phyloP scores from a whole-genome alignment of 148 eudicot genomes.

The Amaranthus hypochondriacus region DNA sequence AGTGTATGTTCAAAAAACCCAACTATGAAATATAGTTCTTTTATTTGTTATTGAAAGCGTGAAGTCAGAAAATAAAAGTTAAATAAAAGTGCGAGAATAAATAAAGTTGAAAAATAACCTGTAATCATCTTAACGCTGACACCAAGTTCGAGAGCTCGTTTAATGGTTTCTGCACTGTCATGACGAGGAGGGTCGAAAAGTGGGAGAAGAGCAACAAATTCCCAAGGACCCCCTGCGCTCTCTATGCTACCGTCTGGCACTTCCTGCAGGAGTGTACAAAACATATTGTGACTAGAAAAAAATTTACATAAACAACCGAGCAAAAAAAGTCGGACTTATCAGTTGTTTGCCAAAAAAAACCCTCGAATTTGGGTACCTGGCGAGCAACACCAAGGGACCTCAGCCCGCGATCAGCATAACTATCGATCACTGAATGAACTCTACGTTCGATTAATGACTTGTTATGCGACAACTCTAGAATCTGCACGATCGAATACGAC shows the following conservation, averaged over 20 bases:
- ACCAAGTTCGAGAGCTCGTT: constrained; percentile 70
- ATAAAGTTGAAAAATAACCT: constrained; percentile 28
- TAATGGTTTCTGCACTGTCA: constrained; percentile 88
- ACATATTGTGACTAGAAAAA: background rate
- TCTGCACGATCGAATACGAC: constrained; percentile 29
- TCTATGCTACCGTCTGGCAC: constrained; percentile 66
- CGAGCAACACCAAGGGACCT: constrained; percentile 76
- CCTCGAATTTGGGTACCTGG: constrained; percentile 37
- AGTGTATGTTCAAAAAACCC: background rate
- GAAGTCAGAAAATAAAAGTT: too few species aligned
- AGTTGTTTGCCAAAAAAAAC: background rate
- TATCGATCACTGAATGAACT: constrained; percentile 61
- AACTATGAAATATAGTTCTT: too few species aligned
- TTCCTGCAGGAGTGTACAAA: constrained; percentile 32
- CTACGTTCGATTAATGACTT: constrained; percentile 40
- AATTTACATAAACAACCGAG: too few species aligned
- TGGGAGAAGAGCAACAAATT: constrained; percentile 74
- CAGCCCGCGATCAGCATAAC: constrained; percentile 79
- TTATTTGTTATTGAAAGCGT: too few species aligned
- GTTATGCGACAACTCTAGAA: constrained; percentile 57
- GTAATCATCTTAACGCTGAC: constrained; percentile 93
- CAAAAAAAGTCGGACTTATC: too few species aligned
- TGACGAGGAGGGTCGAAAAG: constrained; percentile 94
- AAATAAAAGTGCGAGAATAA: too few species aligned
- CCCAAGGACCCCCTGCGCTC: constrained; percentile 81